Evolutionary conservation across 805 yeast species (phyloP).

Genomic region (Ogataea saltuana): DNA sequence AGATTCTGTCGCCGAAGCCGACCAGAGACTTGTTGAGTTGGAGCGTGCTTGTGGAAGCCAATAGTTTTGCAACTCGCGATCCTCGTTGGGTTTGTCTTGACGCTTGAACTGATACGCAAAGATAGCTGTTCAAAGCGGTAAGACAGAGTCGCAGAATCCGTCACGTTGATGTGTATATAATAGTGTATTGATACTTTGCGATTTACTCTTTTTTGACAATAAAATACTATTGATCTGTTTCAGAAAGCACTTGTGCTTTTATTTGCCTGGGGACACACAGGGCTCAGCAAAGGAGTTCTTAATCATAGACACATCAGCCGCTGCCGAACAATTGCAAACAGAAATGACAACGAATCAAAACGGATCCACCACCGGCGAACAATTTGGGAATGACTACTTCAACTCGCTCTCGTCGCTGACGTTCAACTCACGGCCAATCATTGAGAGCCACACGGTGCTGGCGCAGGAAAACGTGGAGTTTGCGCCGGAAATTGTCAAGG

Average conservation of each 20-base stretch:
- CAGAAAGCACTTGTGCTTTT: conserved; percentile 2
- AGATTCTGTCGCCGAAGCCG: conserved; percentile 1
- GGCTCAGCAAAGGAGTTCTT: not conserved
- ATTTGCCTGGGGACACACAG: not conserved
- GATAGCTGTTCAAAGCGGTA: too few species aligned
- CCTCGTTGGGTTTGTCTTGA: not conserved
- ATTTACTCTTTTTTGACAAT: conserved; percentile 8
- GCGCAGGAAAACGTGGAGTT: conserved; percentile 82
- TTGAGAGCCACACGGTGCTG: conserved; percentile 75
- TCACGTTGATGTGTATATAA: conserved; percentile 11
- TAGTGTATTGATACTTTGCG: conserved; percentile 8
- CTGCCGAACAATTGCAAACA: too few species aligned
- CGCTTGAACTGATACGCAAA: not conserved
- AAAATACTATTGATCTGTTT: conserved; percentile 7
- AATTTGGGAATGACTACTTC: conserved; percentile 61
- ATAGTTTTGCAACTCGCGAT: not conserved
- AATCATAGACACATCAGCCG: not conserved
- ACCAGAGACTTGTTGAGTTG: conserved; percentile 1
- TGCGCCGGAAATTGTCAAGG: conserved; percentile 76
- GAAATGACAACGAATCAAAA: conserved; percentile 1
- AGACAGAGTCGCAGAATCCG: conserved; percentile 2
- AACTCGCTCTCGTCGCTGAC: conserved; percentile 75
- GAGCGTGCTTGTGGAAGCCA: conserved; percentile 6
- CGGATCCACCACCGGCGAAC: conserved; percentile 11
- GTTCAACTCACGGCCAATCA: conserved; percentile 87